Percentiles rank a stretch among this genome's conserved stretches.
These are phyloP conservation scores for Talaromyces ruber DNA, from an alignment of 495 filamentous ascomycete species.

Conservation along the genomic window DNA sequence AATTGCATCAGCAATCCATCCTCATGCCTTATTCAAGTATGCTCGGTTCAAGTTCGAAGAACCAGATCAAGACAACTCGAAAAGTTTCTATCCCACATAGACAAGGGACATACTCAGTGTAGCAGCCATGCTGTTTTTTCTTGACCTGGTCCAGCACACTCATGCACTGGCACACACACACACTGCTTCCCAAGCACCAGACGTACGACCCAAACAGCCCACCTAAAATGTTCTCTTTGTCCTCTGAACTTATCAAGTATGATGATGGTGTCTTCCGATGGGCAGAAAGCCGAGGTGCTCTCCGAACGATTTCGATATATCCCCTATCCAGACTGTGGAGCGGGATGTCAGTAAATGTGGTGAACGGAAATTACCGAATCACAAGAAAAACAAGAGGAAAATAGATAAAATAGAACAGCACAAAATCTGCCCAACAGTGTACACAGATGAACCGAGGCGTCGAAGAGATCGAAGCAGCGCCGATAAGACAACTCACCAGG, in stretches of 20 bases:
- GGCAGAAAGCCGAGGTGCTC: neutral
- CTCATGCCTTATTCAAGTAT: neutral
- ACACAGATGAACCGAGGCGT: neutral
- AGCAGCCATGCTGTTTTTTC: slow-evolving; percentile 35
- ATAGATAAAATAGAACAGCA: slow-evolving; percentile 4
- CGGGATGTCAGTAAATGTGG: neutral
- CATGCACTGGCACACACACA: neutral
- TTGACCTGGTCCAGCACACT: neutral
- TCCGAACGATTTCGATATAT: neutral
- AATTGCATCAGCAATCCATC: slow-evolving; percentile 36
- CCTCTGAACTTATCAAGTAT: neutral
- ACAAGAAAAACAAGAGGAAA: slow-evolving; percentile 1
- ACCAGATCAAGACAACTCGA: neutral
- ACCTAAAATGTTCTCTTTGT: slow-evolving; percentile 6
- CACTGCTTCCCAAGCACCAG: neutral
- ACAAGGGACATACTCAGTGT: slow-evolving; percentile 39
- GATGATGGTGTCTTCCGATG: neutral
- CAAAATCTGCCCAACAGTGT: neutral
- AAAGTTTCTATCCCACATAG: neutral
- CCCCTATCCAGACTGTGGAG: slow-evolving; percentile 1
- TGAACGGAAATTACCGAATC: neutral
- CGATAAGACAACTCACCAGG: slow-evolving; percentile 6
- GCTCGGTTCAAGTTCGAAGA: neutral
- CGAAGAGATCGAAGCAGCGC: neutral
- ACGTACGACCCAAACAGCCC: slow-evolving; percentile 21